Conservation (phyloP, 192 early-diverging fungal genomes). For the Thamnidium elegans region DNA sequence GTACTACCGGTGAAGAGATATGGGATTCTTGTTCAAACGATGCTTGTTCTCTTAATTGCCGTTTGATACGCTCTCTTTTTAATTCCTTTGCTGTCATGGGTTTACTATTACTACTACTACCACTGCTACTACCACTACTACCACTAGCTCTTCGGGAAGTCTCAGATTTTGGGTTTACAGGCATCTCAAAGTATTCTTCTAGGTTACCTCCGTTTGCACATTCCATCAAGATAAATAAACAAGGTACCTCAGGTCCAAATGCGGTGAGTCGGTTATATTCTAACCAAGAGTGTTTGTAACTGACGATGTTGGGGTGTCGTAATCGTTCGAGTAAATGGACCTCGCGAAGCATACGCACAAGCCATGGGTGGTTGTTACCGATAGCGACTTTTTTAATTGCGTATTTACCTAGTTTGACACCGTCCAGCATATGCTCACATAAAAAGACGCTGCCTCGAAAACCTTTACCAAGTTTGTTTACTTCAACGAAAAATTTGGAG, state of each 20-base stretch:
- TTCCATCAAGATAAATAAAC: slow-evolving; percentile 95
- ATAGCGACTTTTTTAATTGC: slow-evolving; percentile 94
- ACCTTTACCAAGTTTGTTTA: slow-evolving; percentile 85
- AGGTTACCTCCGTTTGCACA: slow-evolving; percentile 93
- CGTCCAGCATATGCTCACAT: slow-evolving; percentile 77
- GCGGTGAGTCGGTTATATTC: slow-evolving; percentile 75
- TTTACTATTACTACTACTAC: not conserved
- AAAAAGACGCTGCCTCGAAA: slow-evolving; percentile 88
- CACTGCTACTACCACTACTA: no score
- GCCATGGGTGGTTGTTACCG: slow-evolving; percentile 87
- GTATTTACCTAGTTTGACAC: slow-evolving; percentile 76
- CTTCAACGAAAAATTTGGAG: slow-evolving; percentile 86
- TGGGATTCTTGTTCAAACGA: slow-evolving; percentile 13
- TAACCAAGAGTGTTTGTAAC: slow-evolving; percentile 96
- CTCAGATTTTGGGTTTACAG: slow-evolving; percentile 15
- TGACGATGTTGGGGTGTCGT: slow-evolving; percentile 88
- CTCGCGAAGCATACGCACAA: slow-evolving; percentile 89
- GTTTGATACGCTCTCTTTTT: slow-evolving; percentile 28
- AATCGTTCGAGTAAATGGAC: slow-evolving; percentile 89
- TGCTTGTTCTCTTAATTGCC: slow-evolving; percentile 21
- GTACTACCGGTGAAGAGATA: not conserved
- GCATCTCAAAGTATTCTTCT: slow-evolving; percentile 82
- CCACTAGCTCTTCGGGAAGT: no score
- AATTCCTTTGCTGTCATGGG: slow-evolving; percentile 18
- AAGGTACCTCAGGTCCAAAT: slow-evolving; percentile 86